Evolutionary conservation across 108 stramenopile species (phyloP).

Genomic region (Schizochytrium sp.): DNA sequence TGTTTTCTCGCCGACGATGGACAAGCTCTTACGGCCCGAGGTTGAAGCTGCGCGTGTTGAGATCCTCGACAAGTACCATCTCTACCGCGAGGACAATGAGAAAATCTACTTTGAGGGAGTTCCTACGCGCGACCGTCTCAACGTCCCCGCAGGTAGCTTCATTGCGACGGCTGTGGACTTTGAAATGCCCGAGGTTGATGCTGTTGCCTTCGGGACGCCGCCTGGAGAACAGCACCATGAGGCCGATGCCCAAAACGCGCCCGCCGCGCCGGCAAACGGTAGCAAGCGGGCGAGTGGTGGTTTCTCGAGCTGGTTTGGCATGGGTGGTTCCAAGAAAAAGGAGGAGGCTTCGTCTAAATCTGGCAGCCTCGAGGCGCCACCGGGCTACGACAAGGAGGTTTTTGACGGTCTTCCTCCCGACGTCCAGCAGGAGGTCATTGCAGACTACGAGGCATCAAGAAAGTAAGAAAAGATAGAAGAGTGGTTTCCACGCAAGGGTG

Average conservation of each 20-base stretch:
- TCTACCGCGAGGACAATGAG: not conserved
- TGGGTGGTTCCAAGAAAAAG: not conserved
- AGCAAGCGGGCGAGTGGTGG: not conserved
- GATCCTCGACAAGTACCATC: not conserved
- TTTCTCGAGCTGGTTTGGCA: not conserved
- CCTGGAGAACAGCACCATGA: not conserved
- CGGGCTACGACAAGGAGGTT: constrained; percentile 14
- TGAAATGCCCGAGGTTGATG: not conserved
- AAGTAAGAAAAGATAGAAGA: too few relatives aligned
- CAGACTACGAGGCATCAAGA: not conserved
- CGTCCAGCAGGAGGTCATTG: not conserved
- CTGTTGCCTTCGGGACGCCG: not conserved
- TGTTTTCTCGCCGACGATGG: not conserved
- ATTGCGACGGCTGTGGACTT: not conserved
- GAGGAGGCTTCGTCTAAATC: not conserved
- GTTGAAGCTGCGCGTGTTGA: not conserved
- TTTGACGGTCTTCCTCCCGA: not conserved
- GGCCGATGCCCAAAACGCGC: not conserved
- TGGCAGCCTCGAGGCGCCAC: not conserved
- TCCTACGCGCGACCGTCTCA: not conserved
- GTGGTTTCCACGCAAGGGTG: too few relatives aligned
- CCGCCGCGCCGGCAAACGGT: not conserved
- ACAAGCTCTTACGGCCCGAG: not conserved
- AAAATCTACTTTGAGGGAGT: not conserved
- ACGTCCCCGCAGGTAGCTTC: not conserved